phyloP scores from a whole-genome alignment of 140 eudicot genomes.

The Ambrosia hybrid region DNA sequence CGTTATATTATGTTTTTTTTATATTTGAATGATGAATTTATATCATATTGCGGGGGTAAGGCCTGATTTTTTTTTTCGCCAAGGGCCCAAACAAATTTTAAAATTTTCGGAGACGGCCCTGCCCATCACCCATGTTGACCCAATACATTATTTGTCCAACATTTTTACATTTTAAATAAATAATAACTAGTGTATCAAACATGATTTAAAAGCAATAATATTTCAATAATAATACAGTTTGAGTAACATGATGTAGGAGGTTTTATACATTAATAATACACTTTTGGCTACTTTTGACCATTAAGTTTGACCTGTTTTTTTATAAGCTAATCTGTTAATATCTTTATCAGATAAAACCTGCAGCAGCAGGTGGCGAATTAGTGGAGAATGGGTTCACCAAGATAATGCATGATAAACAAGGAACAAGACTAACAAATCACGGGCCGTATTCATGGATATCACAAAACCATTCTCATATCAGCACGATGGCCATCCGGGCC shows the following conservation, averaged over 20 bases:
- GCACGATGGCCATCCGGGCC: constrained; percentile 98
- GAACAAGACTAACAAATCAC: constrained; percentile 56
- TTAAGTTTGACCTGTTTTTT: neutral
- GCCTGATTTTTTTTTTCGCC: too few species aligned
- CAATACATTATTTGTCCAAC: neutral
- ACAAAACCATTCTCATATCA: constrained; percentile 72
- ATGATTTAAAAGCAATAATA: neutral
- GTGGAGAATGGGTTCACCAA: constrained; percentile 73
- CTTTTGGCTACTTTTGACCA: neutral
- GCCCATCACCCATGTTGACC: neutral
- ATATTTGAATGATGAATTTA: too few species aligned
- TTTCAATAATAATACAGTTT: neutral
- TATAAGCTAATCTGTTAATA: constrained; percentile 1
- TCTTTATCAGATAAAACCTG: constrained; percentile 40
- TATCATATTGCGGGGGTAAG: too few species aligned
- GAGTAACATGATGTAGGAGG: neutral
- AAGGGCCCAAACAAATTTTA: too few species aligned
- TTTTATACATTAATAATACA: neutral
- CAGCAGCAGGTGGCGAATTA: constrained; percentile 43
- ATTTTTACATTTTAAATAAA: neutral
- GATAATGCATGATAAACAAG: constrained; percentile 83
- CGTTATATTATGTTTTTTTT: too few species aligned
- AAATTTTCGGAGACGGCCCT: too few species aligned
- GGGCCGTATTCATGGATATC: constrained; percentile 68
- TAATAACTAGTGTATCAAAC: neutral